Percentiles rank a stretch among this genome's conserved stretches.
These are phyloP conservation scores for Solanum piurae DNA, from an alignment of 257 asterid genomes.

Conservation along the genomic window DNA sequence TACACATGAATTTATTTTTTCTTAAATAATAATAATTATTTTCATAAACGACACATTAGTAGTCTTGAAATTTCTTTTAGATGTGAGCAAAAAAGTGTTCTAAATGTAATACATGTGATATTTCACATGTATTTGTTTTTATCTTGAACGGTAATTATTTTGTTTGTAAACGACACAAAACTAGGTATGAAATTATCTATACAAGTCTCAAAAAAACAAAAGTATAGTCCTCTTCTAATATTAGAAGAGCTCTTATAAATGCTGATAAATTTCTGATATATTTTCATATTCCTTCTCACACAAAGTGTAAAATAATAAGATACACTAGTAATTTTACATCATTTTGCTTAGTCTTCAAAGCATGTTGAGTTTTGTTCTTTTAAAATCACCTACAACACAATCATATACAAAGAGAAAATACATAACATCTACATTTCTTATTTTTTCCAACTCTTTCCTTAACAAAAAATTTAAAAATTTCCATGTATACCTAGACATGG, in stretches of 20 bases:
- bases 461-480: too few species aligned
- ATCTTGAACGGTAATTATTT: not conserved
- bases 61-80: not conserved
- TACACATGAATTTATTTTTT: not conserved
- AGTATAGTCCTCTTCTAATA: not conserved
- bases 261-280: not conserved
- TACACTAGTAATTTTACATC: too few species aligned
- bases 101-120: not conserved
- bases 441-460: too few species aligned
- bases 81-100: not conserved
- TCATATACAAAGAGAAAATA: too few species aligned
- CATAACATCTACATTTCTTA: too few species aligned
- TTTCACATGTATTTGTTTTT: not conserved
- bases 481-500: too few species aligned
- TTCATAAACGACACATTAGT: not conserved
- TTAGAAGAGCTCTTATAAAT: not conserved
- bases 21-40: too few species aligned
- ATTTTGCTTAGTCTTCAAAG: too few species aligned
- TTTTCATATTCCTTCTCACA: not conserved
- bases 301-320: too few species aligned
- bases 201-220: too few species aligned
- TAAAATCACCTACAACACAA: too few species aligned
- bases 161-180: not conserved
- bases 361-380: too few species aligned
- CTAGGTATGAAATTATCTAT: not conserved